Evolutionary conservation across 2,329 filamentous ascomycete species (phyloP).

Genomic region (Purpureocillium lavendulum): DNA sequence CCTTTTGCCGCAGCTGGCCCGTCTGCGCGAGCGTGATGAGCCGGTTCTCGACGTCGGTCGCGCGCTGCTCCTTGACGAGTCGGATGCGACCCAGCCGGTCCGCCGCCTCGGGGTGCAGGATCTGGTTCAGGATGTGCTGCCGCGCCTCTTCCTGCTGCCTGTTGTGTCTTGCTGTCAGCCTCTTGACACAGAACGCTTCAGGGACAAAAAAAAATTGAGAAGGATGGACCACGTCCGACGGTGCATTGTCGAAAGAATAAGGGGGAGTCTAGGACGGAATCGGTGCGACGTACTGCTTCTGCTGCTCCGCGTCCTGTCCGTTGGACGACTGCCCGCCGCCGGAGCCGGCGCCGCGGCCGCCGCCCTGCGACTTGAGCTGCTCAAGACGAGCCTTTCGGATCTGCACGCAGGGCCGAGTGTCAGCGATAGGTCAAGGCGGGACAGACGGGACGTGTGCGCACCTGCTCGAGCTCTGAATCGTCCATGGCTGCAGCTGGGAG

Average conservation of each 20-base stretch:
- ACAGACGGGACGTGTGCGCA: conserved; percentile 7
- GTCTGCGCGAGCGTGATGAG: conserved; percentile 85
- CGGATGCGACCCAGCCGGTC: conserved; percentile 92
- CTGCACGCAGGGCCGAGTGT: conserved; percentile 33
- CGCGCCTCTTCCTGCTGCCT: conserved; percentile 59
- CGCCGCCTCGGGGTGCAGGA: conserved; percentile 87
- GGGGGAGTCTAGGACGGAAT: no score
- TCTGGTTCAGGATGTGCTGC: conserved; percentile 74
- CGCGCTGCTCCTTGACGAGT: conserved; percentile 88
- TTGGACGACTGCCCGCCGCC: conserved; percentile 26
- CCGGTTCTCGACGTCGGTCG: conserved; percentile 82
- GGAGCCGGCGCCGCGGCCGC: conserved; percentile 29
- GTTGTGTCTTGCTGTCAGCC: no score
- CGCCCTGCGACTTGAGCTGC: conserved; percentile 74
- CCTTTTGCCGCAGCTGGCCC: conserved; percentile 78
- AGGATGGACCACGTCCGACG: no score
- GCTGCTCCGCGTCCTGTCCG: conserved; percentile 49
- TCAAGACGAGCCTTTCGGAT: conserved; percentile 88
- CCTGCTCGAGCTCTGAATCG: conserved; percentile 35
- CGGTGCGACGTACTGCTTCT: conserved; percentile 33
- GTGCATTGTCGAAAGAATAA: no score
- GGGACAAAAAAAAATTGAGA: no score
- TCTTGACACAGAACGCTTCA: background rate
- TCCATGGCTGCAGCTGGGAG: conserved; percentile 25
- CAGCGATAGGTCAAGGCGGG: background rate